A percentile compares a stretch with the other conserved stretches of the same genome.
phyloP scores from a whole-genome alignment of 371 early-diverging fungal genomes.

The Mortierella sp. region DNA sequence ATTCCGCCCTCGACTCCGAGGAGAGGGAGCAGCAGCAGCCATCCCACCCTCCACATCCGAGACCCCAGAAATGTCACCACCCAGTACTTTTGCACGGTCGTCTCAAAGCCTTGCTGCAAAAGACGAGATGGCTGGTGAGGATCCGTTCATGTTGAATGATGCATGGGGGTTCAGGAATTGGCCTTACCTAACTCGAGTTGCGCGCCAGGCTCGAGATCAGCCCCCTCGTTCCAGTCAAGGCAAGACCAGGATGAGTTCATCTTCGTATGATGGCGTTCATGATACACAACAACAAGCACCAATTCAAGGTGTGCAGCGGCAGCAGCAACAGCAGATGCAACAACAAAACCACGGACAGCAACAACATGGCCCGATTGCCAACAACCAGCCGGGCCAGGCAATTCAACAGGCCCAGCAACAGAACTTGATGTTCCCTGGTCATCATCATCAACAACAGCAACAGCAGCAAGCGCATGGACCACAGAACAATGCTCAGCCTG shows the following conservation, averaged over 20 bases:
- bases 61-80: slow-evolving; percentile 29
- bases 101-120: slow-evolving; percentile 39
- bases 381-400: background rate
- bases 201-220: slow-evolving; percentile 31
- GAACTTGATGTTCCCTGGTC: no score
- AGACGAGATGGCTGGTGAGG: slow-evolving; percentile 46
- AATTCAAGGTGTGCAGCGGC: slow-evolving; percentile 2
- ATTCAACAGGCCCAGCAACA: no score
- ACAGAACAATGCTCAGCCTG: background rate
- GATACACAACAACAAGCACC: slow-evolving; percentile 4
- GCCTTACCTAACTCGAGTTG: slow-evolving; percentile 38
- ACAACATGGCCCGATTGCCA: slow-evolving; percentile 1
- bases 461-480: slow-evolving; percentile 1
- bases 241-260: slow-evolving; percentile 2
- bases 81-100: background rate
- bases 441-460: no score
- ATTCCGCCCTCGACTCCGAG: slow-evolving; percentile 15
- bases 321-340: slow-evolving; percentile 1
- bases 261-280: background rate
- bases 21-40: background rate
- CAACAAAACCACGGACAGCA: slow-evolving; percentile 13
- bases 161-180: slow-evolving; percentile 46
- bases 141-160: slow-evolving; percentile 35
- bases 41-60: slow-evolving; percentile 10
- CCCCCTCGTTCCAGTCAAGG: slow-evolving; percentile 9